Base-by-base conservation (phyloP, 1,284 basidiomycete species). In the Lentinula novae-zelandiae region DNA sequence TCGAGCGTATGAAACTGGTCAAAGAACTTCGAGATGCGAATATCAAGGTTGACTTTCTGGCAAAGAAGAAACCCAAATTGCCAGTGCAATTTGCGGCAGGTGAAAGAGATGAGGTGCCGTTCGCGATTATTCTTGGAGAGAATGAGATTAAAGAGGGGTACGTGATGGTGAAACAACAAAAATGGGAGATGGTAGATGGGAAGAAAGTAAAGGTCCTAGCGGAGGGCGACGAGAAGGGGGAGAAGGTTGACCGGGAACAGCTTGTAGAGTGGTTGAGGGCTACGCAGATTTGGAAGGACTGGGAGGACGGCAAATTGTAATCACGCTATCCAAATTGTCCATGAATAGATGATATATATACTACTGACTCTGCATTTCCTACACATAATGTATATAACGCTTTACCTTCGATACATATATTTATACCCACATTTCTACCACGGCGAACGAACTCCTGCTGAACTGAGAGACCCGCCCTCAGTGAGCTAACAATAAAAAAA, bases 21-120 rank as follows among this genome's bases (percentile, higher is more conserved):
- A 87, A 87, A 70, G 86, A 92, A 76, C 78, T 99, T 59, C 86
- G 97, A 73, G 89, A 89, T 64, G 89, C 86, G 2, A 96, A 95
- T 0, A 91, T 99, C 76, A 93, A 95, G 92, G 86, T 93, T 63
- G 96, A 98, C 72, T 99, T 94, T 79, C 79, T 95, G 71, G 93
- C 95, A 69, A 98, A 98, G 76, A 84, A 80, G 64, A 96, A 96
- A 72, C 95, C 95, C 1, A 98, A 98, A 73, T 78, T 95, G 40
- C 78, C 80, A 1, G 80, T 85, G 8, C 96, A 99, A 72, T 98
- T 97, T 71, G 89, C 90, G 17, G 87, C 90, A 2, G 92, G 93
- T n/a, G 96, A 97, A 76, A 87, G 81, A 71, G 96, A 98, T 69
- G 88, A 92, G 66, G 92, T 93, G 40, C 95, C 94, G 2, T 96